These are phyloP conservation scores for Viridothelium virens DNA, from an alignment of 495 filamentous ascomycete genomes.

Conservation along the genomic window DNA sequence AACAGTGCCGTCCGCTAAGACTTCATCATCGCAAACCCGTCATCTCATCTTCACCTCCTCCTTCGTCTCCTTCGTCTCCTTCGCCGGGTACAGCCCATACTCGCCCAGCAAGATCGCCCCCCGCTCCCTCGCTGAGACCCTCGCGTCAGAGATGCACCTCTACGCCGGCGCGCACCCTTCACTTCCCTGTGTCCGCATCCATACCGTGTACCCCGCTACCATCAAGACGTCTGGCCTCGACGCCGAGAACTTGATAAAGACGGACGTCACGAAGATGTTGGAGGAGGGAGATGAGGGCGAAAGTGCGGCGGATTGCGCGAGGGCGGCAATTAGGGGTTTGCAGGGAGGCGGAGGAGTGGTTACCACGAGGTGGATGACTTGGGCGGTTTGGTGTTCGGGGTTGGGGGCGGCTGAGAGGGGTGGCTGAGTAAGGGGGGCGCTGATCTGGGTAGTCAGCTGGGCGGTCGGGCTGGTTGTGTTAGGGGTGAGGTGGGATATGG, in stretches of 20 bases:
- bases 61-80: constrained; percentile 9
- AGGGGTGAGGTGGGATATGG: constrained; percentile 16
- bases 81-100: constrained; percentile 16
- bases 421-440: constrained; percentile 1
- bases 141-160: constrained; percentile 13
- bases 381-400: constrained; percentile 8
- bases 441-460: constrained; percentile 10
- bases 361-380: constrained; percentile 9
- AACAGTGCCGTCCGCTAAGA: not conserved
- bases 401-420: constrained; percentile 1
- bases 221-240: constrained; percentile 10
- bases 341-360: constrained; percentile 14
- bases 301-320: constrained; percentile 11
- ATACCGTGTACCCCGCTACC: constrained; percentile 16
- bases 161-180: constrained; percentile 17
- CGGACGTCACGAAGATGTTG: constrained; percentile 16
- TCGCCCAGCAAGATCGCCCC: constrained; percentile 15
- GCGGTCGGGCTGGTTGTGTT: constrained; percentile 7
- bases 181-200: constrained; percentile 13
- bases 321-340: constrained; percentile 10
- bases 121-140: constrained; percentile 12
- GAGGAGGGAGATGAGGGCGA: constrained; percentile 14
- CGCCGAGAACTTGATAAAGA: constrained; percentile 16
- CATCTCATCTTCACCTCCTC: constrained; percentile 18
- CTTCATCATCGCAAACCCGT: not conserved